Evolutionary conservation across 306 rosid genomes (phyloP).

Genomic region (Quercus wislizeni): DNA sequence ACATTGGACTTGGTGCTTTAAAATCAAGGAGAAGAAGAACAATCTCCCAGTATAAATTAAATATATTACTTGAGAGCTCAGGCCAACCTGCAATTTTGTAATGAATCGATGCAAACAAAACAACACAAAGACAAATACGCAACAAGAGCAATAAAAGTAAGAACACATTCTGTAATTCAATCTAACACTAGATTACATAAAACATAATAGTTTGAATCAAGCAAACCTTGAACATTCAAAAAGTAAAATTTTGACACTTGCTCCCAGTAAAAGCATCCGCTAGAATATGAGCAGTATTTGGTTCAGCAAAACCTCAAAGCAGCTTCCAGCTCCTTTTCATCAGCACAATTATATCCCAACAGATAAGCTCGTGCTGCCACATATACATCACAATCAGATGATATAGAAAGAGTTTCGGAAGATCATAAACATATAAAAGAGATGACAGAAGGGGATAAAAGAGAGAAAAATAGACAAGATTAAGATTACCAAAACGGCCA

Average conservation of each 20-base stretch:
- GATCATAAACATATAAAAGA: not conserved
- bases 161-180: not conserved
- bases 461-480: not conserved
- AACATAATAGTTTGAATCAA: not conserved
- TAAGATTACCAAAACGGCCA: slow-evolving; percentile 76
- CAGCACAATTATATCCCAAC: slow-evolving; percentile 88
- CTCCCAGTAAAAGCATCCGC: slow-evolving; percentile 23
- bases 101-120: not conserved
- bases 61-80: not conserved
- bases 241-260: not conserved
- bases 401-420: not conserved
- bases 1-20: too few relatives aligned
- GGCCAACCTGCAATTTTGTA: not conserved
- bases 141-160: not conserved
- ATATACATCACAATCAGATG: slow-evolving; percentile 21
- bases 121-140: not conserved
- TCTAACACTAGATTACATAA: slow-evolving; percentile 7
- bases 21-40: too few relatives aligned
- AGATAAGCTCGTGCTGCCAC: slow-evolving; percentile 75
- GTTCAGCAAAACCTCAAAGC: slow-evolving; percentile 85
- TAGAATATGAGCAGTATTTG: slow-evolving; percentile 7
- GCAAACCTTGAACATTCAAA: not conserved
- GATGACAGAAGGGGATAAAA: not conserved
- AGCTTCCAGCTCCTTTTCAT: slow-evolving; percentile 88
- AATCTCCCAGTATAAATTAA: too few relatives aligned